phyloP scores from a whole-genome alignment of 331 rosid genomes.

The Acacia concinna region DNA sequence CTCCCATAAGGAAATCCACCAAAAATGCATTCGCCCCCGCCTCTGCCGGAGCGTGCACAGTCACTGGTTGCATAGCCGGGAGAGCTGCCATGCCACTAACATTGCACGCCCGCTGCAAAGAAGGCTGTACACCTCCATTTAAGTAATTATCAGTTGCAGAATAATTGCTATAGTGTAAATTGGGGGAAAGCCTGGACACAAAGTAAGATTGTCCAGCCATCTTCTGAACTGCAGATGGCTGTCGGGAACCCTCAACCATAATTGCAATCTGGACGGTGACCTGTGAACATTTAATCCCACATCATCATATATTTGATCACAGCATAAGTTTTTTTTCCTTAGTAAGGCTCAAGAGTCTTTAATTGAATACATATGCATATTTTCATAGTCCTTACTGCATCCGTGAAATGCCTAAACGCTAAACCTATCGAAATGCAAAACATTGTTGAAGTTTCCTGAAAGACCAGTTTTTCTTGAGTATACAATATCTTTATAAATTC shows the following conservation, averaged over 20 bases:
- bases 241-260: conserved; percentile 67
- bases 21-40: conserved; percentile 58
- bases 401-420: not conserved
- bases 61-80: conserved; percentile 39
- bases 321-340: too few relatives aligned
- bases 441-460: not conserved
- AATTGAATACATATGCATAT: not conserved
- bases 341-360: not conserved
- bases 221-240: conserved; percentile 79
- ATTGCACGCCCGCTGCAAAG: conserved; percentile 28
- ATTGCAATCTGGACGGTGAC: conserved; percentile 42
- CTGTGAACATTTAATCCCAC: conserved; percentile 35
- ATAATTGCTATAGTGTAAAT: conserved; percentile 37
- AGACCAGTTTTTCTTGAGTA: not conserved
- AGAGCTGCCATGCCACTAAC: conserved; percentile 49
- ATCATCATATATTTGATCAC: not conserved
- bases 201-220: conserved; percentile 66
- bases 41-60: conserved; percentile 69
- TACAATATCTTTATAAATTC: not conserved
- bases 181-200: conserved; percentile 62
- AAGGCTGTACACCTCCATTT: conserved; percentile 40
- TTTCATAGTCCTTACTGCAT: not conserved
- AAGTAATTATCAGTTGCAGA: conserved; percentile 30
- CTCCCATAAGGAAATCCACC: conserved; percentile 87
- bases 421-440: not conserved